Base-by-base conservation (phyloP, 2,329 filamentous ascomycete species). In the Septoria linicola region DNA sequence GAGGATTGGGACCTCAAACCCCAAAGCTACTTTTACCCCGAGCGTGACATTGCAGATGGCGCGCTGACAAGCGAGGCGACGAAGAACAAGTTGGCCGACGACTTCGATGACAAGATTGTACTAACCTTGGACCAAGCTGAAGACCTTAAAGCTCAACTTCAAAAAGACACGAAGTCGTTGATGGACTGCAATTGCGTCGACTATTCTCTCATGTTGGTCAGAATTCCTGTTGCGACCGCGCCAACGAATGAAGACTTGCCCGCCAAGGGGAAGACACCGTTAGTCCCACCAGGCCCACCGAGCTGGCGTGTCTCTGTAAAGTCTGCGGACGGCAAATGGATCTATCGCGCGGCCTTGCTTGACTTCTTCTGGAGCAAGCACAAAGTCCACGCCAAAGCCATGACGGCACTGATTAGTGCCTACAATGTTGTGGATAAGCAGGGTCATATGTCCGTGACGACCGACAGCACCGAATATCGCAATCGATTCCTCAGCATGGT, bases 331-430 rank as follows among this genome's bases (percentile, higher is more conserved):
- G 80, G 80, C 0, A 80, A 81, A 59, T 85, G 83, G 74, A 72
- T 83, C 10, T 89, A 88, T 62, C 78, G 85, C 2, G 83, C 79
- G 3, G 78, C 84, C 0, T 69, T 89, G 11, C 72, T 89, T 27
- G 87, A 89, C 67, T 89, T 90, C 70, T 88, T 89, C 72, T 89
- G 86, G 86, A 81, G 84, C 0, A 87, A 85, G 68, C 84, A 88
- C 67, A 85, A 84, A 59, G 61, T 83, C 0, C 83, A 81, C 47
- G 81, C 87, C 0, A 80, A 78, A 65, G 73, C 80, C 1, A 80
- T 89, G 78, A 87, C 85, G 0, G 76, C 79, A 0, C 67, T 88
- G 30, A 79, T 89, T 52, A 65, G 61, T 17, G 59, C 60, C 10
- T 68, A 66, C 47, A 88, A 88, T 60, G 61, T 77, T 10, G 71